These are phyloP conservation scores for Panicum hallii DNA, from an alignment of 202 grass and related monocot genomes.

Conservation along the genomic window DNA sequence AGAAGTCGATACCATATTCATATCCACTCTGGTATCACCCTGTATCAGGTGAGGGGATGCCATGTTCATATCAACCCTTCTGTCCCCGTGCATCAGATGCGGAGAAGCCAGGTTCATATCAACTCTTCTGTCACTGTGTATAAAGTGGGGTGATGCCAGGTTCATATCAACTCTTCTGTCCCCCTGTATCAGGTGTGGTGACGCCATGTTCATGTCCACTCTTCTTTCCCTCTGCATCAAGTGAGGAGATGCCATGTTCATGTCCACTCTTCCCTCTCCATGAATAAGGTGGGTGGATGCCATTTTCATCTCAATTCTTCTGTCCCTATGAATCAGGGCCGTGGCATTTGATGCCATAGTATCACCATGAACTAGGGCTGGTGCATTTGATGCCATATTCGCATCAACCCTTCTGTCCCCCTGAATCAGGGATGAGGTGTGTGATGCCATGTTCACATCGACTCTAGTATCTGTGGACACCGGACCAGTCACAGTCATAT, in stretches of 20 bases:
- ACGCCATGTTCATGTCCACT: constrained; percentile 76
- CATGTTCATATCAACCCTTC: constrained; percentile 72
- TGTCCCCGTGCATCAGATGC: constrained; percentile 55
- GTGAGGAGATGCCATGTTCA: constrained; percentile 64
- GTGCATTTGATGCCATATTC: constrained; percentile 48
- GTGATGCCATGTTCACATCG: constrained; percentile 65
- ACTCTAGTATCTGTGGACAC: constrained; percentile 45
- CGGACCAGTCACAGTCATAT: constrained; percentile 62
- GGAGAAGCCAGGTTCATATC: constrained; percentile 65
- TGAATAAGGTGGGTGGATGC: constrained; percentile 29
- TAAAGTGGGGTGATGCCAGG: constrained; percentile 50
- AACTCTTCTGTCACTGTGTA: constrained; percentile 55
- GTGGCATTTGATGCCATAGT: constrained; percentile 42
- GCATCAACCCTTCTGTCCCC: constrained; percentile 51
- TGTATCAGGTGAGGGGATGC: constrained; percentile 57
- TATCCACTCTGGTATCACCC: constrained; percentile 77
- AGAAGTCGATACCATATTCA: constrained; percentile 68
- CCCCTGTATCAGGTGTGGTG: constrained; percentile 52
- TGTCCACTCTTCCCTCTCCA: constrained; percentile 57
- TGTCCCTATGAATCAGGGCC: constrained; percentile 46
- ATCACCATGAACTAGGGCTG: constrained; percentile 47
- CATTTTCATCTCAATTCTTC: constrained; percentile 57
- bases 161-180: constrained; percentile 59
- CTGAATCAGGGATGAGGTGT: constrained; percentile 44
- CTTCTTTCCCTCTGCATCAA: constrained; percentile 63